A percentile compares a stretch with the other conserved stretches of the same genome.
These are phyloP conservation scores for Fusarium sp. DNA, from an alignment of 2,329 filamentous ascomycete species.

Conservation along the genomic window DNA sequence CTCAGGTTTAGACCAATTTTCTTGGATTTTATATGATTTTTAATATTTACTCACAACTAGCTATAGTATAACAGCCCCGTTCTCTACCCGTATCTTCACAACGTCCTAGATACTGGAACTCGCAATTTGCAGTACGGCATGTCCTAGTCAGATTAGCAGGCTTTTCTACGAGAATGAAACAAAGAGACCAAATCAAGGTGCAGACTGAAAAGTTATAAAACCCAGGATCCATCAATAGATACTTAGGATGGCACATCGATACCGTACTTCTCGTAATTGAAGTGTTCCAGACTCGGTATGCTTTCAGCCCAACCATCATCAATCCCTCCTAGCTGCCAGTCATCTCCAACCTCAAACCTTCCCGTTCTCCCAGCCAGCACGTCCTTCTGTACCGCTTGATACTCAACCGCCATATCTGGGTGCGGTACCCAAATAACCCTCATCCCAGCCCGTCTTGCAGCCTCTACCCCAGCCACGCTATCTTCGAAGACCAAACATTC, in stretches of 20 bases:
- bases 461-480: slow-evolving; percentile 77
- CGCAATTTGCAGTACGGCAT: no score
- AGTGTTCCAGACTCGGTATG: slow-evolving; percentile 54
- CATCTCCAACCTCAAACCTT: slow-evolving; percentile 42
- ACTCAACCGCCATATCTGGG: background rate
- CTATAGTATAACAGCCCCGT: background rate
- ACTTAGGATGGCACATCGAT: slow-evolving; percentile 5
- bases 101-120: background rate
- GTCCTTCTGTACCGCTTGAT: slow-evolving; percentile 27
- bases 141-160: no score
- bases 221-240: background rate
- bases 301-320: slow-evolving; percentile 55
- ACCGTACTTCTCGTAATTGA: slow-evolving; percentile 53
- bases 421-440: slow-evolving; percentile 71
- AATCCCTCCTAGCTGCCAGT: slow-evolving; percentile 49
- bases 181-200: no score
- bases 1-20: no score
- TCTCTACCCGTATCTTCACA: background rate
- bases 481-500: slow-evolving; percentile 84
- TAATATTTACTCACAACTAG: no score
- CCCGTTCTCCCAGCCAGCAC: slow-evolving; percentile 42
- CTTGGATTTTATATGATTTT: no score
- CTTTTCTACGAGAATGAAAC: no score
- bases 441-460: slow-evolving; percentile 79
- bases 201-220: no score